Base-by-base conservation (phyloP, 2,329 filamentous ascomycete species). In the Pseudohalonectria lignicola region DNA sequence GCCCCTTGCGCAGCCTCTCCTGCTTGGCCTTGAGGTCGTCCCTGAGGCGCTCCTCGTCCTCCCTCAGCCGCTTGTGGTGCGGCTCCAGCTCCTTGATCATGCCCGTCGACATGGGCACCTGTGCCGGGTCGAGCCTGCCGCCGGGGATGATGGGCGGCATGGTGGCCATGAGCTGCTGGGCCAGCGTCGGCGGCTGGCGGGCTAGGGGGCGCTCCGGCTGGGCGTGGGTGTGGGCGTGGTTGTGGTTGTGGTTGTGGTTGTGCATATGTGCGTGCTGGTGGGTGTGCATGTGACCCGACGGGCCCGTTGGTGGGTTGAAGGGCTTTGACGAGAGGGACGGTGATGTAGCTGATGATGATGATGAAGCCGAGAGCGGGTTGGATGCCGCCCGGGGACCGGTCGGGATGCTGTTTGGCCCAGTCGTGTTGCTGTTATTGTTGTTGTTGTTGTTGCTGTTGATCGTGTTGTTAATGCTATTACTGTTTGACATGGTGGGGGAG, bases 251-350 rank as follows among this genome's bases (percentile, higher is more conserved):
- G 31, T 9, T 21, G 31, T n/a, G 17, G 15, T 15, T 31, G 31
- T 34, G n/a, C n/a, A n/a, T n/a, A n/a, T n/a, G n/a, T n/a, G n/a
- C n/a, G n/a, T 17, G 32, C 23, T 29, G 31, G 29, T 33, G 37
- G 8, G 34, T 31, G 11, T 39, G 37, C 30, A 61, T 58, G 43
- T 56, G 59, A 1, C 61, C 55, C 0, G 64, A 57, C 0, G 71
- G 72, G 4, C 72, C 72, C 2, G 72, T 75, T 4, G 71, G 72
- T 3, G 71, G 71, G 45, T 76, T 75, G 52, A 76, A 76, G 0
- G 69, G 63, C 43, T 61, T 71, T 43, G 49, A 56, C 41, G 51
- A 47, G 20, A 52, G 39, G 18, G 51, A 41, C 1, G 66, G 58
- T 3, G 63, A 62, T 8, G 62, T 55, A 11, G 36, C 33, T 18